A percentile compares a stretch with the other conserved stretches of the same genome.
phyloP scores from a whole-genome alignment of 78 protist genomes.

The Planoprotostelium fungivorum region DNA sequence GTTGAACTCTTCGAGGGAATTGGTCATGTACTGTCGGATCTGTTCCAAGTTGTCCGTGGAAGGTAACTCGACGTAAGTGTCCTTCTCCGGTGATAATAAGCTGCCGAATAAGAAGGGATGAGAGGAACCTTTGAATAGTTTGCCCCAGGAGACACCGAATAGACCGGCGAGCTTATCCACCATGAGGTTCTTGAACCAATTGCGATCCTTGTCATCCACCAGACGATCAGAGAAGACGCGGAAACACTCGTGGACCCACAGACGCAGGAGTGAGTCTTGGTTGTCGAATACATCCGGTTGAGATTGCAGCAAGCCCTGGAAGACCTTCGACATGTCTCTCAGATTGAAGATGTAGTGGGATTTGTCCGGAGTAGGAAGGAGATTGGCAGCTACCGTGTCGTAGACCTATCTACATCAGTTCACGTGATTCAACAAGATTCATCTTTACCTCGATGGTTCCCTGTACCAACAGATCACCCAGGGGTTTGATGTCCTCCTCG shows the following conservation, averaged over 20 bases:
- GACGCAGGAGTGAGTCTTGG: slow-evolving; percentile 79
- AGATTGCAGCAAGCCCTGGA: slow-evolving; percentile 62
- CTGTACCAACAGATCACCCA: slow-evolving; percentile 93
- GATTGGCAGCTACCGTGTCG: slow-evolving; percentile 1
- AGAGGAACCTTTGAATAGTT: neutral
- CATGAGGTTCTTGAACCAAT: slow-evolving; percentile 80
- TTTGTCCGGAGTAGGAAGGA: slow-evolving; percentile 87
- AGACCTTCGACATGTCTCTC: slow-evolving; percentile 85
- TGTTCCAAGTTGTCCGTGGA: neutral
- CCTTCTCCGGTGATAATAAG: slow-evolving; percentile 26
- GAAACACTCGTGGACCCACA: slow-evolving; percentile 94
- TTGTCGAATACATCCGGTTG: slow-evolving; percentile 17
- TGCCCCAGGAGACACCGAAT: slow-evolving; percentile 23
- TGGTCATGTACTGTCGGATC: slow-evolving; percentile 14
- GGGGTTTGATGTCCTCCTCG: slow-evolving; percentile 50
- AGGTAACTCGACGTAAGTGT: slow-evolving; percentile 1
- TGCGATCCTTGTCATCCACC: slow-evolving; percentile 72
- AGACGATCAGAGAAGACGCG: slow-evolving; percentile 96
- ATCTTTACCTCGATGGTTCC: slow-evolving; percentile 95
- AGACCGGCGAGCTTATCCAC: slow-evolving; percentile 14
- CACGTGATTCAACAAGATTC: slow-evolving; percentile 80
- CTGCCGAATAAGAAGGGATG: slow-evolving; percentile 42
- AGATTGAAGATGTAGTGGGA: slow-evolving; percentile 94
- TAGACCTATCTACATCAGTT: slow-evolving; percentile 44
- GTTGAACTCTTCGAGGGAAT: slow-evolving; percentile 77